These are phyloP conservation scores for Monosporascus ibericus DNA, from an alignment of 2,329 filamentous ascomycete species.

Conservation along the genomic window DNA sequence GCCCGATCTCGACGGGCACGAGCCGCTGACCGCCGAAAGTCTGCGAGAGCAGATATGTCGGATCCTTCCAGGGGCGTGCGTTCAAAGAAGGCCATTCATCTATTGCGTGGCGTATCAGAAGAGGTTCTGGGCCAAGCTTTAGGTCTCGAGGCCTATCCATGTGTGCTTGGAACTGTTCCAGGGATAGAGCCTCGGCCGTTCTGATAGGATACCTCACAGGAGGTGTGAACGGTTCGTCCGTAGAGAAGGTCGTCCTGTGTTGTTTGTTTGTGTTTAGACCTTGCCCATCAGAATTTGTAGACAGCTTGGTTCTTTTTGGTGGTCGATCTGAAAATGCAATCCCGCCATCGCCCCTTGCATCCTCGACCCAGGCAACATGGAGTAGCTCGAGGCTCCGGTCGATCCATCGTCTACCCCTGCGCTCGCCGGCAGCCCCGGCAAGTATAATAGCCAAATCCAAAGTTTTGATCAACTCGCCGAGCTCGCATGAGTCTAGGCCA, in stretches of 20 bases:
- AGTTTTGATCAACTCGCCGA: constrained; percentile 54
- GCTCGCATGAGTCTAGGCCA: constrained; percentile 11
- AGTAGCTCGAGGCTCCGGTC: constrained; percentile 44
- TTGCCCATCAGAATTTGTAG: neutral
- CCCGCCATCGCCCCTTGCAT: neutral
- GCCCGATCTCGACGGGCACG: constrained; percentile 79
- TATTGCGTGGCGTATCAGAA: constrained; percentile 64
- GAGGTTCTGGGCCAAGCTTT: constrained; percentile 43
- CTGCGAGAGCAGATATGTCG: constrained; percentile 63
- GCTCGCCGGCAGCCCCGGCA: constrained; percentile 53
- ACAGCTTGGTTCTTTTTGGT: constrained; percentile 13
- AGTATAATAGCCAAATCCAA: constrained; percentile 76
- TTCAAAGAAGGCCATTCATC: constrained; percentile 72
- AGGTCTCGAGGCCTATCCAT: constrained; percentile 40
- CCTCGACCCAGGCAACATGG: constrained; percentile 7
- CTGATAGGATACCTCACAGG: constrained; percentile 35
- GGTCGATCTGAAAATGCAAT: constrained; percentile 1
- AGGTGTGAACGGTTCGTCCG: constrained; percentile 35
- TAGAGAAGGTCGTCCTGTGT: constrained; percentile 23
- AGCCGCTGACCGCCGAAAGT: constrained; percentile 74
- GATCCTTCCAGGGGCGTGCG: constrained; percentile 63
- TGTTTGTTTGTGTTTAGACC: neutral
- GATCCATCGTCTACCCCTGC: constrained; percentile 45
- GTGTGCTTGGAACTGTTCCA: constrained; percentile 57
- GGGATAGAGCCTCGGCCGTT: constrained; percentile 38